These are phyloP conservation scores for Oidiodendron maius DNA, from an alignment of 495 filamentous ascomycete species.

Conservation along the genomic window DNA sequence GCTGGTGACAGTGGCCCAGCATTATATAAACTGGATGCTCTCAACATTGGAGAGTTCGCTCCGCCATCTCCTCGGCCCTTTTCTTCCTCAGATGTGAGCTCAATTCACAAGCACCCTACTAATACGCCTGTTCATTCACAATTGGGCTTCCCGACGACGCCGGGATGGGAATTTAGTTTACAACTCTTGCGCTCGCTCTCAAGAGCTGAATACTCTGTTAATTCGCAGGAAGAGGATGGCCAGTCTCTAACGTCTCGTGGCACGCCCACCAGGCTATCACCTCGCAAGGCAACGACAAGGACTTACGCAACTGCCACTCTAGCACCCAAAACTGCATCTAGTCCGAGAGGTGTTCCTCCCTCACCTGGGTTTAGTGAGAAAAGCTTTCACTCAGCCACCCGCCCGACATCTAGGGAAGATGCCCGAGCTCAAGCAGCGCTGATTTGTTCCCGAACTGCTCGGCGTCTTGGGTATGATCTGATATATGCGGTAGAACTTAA, in stretches of 20 bases:
- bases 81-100: constrained; percentile 14
- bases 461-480: constrained; percentile 6
- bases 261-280: too few relatives aligned
- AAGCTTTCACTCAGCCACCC: too few relatives aligned
- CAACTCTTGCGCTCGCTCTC: background rate
- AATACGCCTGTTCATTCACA: constrained; percentile 5
- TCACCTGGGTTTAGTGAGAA: too few relatives aligned
- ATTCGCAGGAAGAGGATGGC: background rate
- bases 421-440: constrained; percentile 2
- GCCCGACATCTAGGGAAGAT: background rate
- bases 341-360: too few relatives aligned
- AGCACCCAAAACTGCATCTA: too few relatives aligned
- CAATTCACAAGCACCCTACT: constrained; percentile 6
- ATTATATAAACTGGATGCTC: too few relatives aligned
- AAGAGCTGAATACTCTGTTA: too few relatives aligned
- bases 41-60: background rate
- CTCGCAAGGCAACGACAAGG: too few relatives aligned
- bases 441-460: background rate
- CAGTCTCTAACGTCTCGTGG: background rate
- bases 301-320: too few relatives aligned
- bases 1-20: too few relatives aligned
- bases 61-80: constrained; percentile 5
- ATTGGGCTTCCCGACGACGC: background rate
- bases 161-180: background rate
- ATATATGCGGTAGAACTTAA: constrained; percentile 9